Conservation (phyloP, 2,329 filamentous ascomycete genomes). For the Fusarium duplospermum region DNA sequence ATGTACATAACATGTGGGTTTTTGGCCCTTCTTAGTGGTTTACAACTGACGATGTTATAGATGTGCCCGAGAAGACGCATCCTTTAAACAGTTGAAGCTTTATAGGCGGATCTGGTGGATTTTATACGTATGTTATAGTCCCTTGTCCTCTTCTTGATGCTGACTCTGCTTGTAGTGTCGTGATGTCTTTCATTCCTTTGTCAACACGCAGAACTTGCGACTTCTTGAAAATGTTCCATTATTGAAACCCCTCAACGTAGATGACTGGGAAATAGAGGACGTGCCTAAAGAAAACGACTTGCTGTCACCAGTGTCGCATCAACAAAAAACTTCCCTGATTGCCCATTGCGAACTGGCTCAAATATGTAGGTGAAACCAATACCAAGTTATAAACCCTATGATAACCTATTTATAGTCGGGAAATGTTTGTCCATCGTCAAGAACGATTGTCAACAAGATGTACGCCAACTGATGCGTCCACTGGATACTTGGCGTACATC, state of each 20-base stretch:
- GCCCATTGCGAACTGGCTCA: conserved; percentile 17
- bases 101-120: conserved; percentile 34
- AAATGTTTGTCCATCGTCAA: neutral
- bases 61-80: neutral
- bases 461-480: neutral
- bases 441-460: neutral
- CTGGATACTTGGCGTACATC: conserved; percentile 12
- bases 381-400: rapidly evolving
- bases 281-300: neutral
- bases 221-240: neutral
- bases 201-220: conserved; percentile 14
- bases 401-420: neutral
- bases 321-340: conserved; percentile 16
- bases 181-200: conserved; percentile 26
- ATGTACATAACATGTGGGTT: conserved; percentile 14
- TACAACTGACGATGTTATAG: neutral
- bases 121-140: conserved; percentile 15
- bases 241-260: neutral
- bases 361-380: conserved; percentile 11
- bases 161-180: neutral
- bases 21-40: rapidly evolving
- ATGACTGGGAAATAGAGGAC: conserved; percentile 30
- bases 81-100: neutral
- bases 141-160: rapidly evolving
- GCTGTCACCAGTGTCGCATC: neutral